Evolutionary conservation across 768 basidiomycete genomes (phyloP), one percentile per base, ranked within the genome.

Genomic region (Naganishia kalamii): DNA sequence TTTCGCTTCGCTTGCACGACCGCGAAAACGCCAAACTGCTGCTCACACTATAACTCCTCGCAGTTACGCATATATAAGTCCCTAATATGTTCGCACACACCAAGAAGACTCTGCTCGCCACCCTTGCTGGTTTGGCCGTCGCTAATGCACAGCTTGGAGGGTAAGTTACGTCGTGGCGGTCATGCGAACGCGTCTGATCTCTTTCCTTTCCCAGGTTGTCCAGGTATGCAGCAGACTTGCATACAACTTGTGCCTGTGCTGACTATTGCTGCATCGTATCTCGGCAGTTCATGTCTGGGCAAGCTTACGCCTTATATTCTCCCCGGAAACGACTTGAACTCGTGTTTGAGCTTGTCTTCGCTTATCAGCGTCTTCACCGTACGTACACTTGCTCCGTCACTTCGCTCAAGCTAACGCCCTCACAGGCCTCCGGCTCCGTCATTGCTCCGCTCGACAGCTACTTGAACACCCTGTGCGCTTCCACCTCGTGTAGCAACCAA

Each of bases 371-470:
- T 64, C 23, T 54, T 64, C 41, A 64, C 50, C n/a, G 63, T 64
- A 64, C 8, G 62, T 43, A n/a, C 12, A n/a, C n/a, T 43, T 27
- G 19, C 37, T 15, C n/a, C 40, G 4, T 13, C n/a, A 40, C 15
- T 15, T 29, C 8, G 4, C 10, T 40, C 15, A 13, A 32, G 33
- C 21, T 23, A 12, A 27, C n/a, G 23, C 30, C 41, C 44, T 44
- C 11, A 7, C 13, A 63, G 62, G 35, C 61, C 15, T 65, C 63
- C 27, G 72, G 72, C 17, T 74, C 73, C 7, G 66, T 77, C 63
- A 66, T 74, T 51, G 40, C 60, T n/a, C 63, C 72, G 0, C 51
- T 77, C 29, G 74, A 75, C 68, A 65, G 67, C 33, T 76, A 76
- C 65, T 69, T 77, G 40, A 52, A 51, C 46, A 69, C 70, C 2